Evolutionary conservation across 495 filamentous ascomycete species (phyloP), one percentile per base, ranked within the genome.

Genomic region (Stereocaulon alpinum): DNA sequence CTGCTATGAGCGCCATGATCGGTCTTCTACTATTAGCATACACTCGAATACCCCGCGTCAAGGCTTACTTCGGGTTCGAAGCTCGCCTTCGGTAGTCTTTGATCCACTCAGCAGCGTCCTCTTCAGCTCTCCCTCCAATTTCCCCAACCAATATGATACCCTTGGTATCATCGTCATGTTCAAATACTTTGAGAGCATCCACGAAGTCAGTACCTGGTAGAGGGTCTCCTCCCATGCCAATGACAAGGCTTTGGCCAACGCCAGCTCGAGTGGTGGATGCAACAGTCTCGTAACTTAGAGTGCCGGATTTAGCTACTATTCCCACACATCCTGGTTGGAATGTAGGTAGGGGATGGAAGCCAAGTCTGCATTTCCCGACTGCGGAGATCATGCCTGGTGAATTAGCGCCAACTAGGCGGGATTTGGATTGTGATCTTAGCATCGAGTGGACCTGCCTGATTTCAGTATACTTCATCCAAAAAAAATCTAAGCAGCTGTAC

Each of bases 311-410:
- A 15, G 89, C 86, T 9, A 90, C 79, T 53, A 96, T 91, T 0
- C 87, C 89, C 45, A 96, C 77, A 55, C 80, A 76, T 0, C 91
- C 90, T 0, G 88, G 82, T 1, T 74, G 67, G 56, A 93, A 93
- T 51, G 83, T 88, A 0, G 86, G 81, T 27, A 93, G 70, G 0
- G 91, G 91, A 69, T 94, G 88, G 67, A 95, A 93, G 0, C 90
- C 88, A 64, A 94, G 91, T 43, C 89, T 82, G 65, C 90, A 95
- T 65, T 79, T 84, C 0, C 86, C 88, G 49, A 86, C 79, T 0
- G 88, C 82, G 18, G 91, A 91, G 44, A 95, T 92, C 55, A 95
- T 93, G 0, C 91, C 90, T 0, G 91, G 89, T 18, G 85, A 87
- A 65, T 95, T 95, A 4, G 91, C 84, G 11, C 91, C 91, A 3